Percentiles rank a stretch among this genome's conserved stretches.
Evolutionary conservation across 805 yeast genomes (phyloP).

Genomic region (Nakazawaea wickerhamii): DNA sequence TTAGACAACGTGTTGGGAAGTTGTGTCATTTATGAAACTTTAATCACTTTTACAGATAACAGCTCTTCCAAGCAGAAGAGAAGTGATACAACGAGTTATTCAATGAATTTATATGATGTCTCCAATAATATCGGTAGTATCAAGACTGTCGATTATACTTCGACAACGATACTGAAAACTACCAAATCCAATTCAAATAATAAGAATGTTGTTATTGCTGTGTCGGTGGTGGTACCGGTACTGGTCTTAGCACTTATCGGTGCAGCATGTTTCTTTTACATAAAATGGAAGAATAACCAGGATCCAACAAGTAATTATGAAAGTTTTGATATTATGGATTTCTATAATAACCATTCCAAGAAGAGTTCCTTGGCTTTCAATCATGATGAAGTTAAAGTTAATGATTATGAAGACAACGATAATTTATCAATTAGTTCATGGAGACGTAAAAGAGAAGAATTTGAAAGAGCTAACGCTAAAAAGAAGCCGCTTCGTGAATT

Average conservation of each 20-base stretch:
- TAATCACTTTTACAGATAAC: constrained; percentile 32
- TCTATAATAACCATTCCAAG: constrained; percentile 19
- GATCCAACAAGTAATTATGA: constrained; percentile 20
- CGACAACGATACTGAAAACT: constrained; percentile 5
- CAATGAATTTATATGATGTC: constrained; percentile 35
- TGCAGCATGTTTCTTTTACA: constrained; percentile 13
- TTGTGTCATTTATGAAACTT: constrained; percentile 44
- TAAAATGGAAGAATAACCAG: constrained; percentile 21
- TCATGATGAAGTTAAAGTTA: constrained; percentile 22
- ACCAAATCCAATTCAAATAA: constrained; percentile 11
- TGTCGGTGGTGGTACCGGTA: constrained; percentile 29
- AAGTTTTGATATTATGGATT: constrained; percentile 23
- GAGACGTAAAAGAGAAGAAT: constrained; percentile 45
- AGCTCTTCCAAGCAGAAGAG: neutral
- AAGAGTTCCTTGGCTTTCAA: constrained; percentile 12
- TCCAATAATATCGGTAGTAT: constrained; percentile 30
- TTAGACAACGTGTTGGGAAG: constrained; percentile 37
- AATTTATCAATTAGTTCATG: constrained; percentile 47
- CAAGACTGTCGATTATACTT: constrained; percentile 24
- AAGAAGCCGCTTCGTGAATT: constrained; percentile 1
- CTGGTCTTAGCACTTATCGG: constrained; percentile 24
- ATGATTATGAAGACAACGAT: constrained; percentile 32
- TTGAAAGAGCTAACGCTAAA: constrained; percentile 24
- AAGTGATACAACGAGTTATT: constrained; percentile 20
- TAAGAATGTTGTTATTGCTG: constrained; percentile 34